Conservation (phyloP, 352 stramenopile species). For the Pythium oligandrum region DNA sequence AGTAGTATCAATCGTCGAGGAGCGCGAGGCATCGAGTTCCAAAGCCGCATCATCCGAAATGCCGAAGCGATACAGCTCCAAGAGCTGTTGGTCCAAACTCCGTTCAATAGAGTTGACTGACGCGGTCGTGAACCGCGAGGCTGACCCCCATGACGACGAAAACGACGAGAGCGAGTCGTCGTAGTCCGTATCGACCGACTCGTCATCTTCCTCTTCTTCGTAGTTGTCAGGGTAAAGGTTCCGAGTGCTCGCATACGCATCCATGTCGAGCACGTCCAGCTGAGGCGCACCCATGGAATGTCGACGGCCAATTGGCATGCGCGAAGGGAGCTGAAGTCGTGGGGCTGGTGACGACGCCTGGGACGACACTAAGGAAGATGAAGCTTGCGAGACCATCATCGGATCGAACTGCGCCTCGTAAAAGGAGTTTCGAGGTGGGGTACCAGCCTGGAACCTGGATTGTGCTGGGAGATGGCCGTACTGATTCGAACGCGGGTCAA, state of each 20-base stretch:
- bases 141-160: constrained; percentile 10
- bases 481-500: too few relatives aligned
- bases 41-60: constrained; percentile 33
- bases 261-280: constrained; percentile 9
- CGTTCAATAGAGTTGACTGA: constrained; percentile 2
- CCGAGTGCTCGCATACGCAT: constrained; percentile 4
- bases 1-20: constrained; percentile 12
- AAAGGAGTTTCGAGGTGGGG: too few relatives aligned
- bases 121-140: not conserved
- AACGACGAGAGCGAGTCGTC: constrained; percentile 10
- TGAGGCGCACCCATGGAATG: not conserved
- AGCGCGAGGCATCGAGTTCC: constrained; percentile 3
- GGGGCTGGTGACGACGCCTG: too few relatives aligned
- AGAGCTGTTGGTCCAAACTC: constrained; percentile 47
- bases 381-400: too few relatives aligned
- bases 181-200: constrained; percentile 4
- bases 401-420: too few relatives aligned
- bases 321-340: too few relatives aligned
- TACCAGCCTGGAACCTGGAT: too few relatives aligned
- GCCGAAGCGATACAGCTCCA: constrained; percentile 50
- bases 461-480: too few relatives aligned
- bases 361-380: too few relatives aligned
- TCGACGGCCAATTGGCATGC: not conserved
- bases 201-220: not conserved
- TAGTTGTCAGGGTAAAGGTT: too few relatives aligned